Base-by-base conservation (phyloP, 768 basidiomycete genomes). In the Fibroporia radiculosa region DNA sequence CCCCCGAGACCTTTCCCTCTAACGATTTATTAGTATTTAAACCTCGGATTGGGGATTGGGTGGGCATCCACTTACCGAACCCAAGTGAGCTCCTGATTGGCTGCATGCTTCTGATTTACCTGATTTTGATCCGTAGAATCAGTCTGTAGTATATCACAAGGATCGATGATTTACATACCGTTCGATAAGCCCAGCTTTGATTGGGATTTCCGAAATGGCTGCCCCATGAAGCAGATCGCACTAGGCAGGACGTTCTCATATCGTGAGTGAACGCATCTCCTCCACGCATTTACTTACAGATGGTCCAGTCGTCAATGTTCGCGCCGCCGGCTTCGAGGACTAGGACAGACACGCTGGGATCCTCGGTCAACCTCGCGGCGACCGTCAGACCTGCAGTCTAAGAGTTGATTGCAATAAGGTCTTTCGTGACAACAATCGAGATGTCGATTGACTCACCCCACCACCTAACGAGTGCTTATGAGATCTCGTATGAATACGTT, bases 321-420 rank as follows among this genome's bases (percentile, higher is more conserved):
- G 51, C 46, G 3, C 26, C 36, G 7, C 64, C 64, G 1, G 64
- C 61, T 45, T 66, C 65, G 26, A 66, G 50, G 13, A 71, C 63
- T 33, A 68, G 55, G 6, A 73, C 69, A 12, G 61, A 56, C 42
- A 59, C 60, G 33, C 57, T 44, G 1, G 60, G 51, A 47, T 71
- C 66, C 38, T 69, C 65, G 10, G 59, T 52, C 25, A 74, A 57
- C 16, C 71, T 57, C 2, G 61, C 61, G 10, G 69, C 71, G 20
- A 73, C 48, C 1, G 66, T 65, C 22, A 71, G 52, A 8, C 72
- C 71, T 3, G 67, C 66, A 16, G 54, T 55, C 53, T 54, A 22
- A 16, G n/a, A 42, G 11, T 2, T 36, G 27, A 3, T 14, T 18
- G 34, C 5, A 28, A 16, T 27, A 19, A n/a, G n/a, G n/a, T n/a